Percentiles rank a stretch among this genome's conserved stretches.
Evolutionary conservation across 2,329 filamentous ascomycete genomes (phyloP).

Genomic region (Ilyonectria sp.): DNA sequence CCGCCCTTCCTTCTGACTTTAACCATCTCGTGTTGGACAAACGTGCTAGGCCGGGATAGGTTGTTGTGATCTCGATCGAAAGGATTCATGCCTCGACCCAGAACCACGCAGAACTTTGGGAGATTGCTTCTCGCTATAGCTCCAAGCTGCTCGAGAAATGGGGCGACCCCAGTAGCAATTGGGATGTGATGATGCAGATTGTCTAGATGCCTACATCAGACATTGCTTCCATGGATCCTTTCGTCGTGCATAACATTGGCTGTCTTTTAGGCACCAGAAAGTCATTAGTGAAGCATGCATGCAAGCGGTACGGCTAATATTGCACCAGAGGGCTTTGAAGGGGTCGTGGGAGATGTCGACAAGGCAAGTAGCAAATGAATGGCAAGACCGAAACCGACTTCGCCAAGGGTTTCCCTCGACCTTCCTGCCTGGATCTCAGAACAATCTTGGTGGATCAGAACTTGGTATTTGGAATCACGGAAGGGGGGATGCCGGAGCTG

Average conservation of each 20-base stretch:
- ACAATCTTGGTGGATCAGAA: neutral
- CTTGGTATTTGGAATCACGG: constrained; percentile 1
- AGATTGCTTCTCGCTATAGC: neutral
- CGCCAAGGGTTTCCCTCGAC: neutral
- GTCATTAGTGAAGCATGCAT: neutral
- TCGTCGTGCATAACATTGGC: neutral
- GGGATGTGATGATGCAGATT: neutral
- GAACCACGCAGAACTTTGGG: neutral
- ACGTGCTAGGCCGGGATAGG: neutral
- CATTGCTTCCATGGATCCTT: neutral
- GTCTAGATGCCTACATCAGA: neutral
- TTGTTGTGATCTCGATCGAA: neutral
- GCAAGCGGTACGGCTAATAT: neutral
- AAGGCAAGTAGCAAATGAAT: neutral
- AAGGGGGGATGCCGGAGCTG: constrained; percentile 4
- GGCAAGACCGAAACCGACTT: neutral
- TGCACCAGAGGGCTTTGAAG: neutral
- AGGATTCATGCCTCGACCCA: neutral
- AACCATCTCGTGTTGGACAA: neutral
- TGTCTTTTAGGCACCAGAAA: too few relatives aligned
- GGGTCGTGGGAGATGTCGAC: neutral
- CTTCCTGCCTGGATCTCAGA: neutral
- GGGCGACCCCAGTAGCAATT: neutral
- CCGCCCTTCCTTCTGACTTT: neutral
- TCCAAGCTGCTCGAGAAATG: neutral